These are phyloP conservation scores for Diaporthe nobilis DNA, from an alignment of 2,329 filamentous ascomycete genomes.

Conservation along the genomic window DNA sequence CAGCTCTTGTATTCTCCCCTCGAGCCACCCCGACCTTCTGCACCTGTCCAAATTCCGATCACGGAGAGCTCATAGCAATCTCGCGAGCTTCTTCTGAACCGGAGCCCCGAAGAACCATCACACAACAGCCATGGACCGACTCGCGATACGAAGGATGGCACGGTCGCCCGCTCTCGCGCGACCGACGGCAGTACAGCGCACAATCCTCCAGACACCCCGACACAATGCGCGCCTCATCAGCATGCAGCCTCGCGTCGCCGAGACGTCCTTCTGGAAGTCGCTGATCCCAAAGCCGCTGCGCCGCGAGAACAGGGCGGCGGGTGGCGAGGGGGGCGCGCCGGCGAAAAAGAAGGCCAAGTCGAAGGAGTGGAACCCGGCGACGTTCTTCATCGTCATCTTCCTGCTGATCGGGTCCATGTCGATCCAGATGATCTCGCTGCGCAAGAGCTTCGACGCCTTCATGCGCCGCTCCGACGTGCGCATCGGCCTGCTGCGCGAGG, in stretches of 20 bases:
- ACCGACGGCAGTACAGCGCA: background rate
- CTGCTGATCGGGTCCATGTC: conserved; percentile 94
- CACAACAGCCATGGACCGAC: conserved; percentile 34
- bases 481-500: conserved; percentile 82
- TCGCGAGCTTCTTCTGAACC: conserved; percentile 9
- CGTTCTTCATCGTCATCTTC: conserved; percentile 86
- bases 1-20: background rate
- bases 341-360: conserved; percentile 59
- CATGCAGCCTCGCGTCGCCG: conserved; percentile 48
- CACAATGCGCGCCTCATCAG: conserved; percentile 39
- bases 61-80: background rate
- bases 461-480: conserved; percentile 83
- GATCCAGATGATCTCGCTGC: conserved; percentile 89
- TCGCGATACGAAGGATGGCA: conserved; percentile 20
- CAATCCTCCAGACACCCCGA: background rate
- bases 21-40: background rate
- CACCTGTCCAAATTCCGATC: background rate
- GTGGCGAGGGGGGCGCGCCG: conserved; percentile 51
- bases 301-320: conserved; percentile 50
- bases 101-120: background rate
- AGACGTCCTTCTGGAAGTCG: conserved; percentile 75
- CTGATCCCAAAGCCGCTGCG: conserved; percentile 78
- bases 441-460: conserved; percentile 80
- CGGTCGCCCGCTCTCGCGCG: conserved; percentile 8
- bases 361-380: conserved; percentile 84